Evolutionary conservation across 805 yeast species (phyloP).

Genomic region (Lachancea sp.): DNA sequence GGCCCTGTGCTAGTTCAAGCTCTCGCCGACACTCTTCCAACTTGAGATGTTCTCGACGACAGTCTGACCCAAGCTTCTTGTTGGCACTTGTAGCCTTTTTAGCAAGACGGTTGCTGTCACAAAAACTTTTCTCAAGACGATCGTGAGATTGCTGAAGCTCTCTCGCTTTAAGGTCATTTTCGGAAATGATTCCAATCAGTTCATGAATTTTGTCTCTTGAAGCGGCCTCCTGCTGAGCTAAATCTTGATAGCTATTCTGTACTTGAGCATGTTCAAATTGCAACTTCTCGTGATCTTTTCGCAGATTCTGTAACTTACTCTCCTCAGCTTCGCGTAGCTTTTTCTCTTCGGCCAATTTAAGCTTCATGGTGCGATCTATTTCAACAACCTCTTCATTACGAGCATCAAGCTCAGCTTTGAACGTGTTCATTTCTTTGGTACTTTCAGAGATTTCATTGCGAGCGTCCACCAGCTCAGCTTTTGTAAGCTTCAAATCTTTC

Average conservation of each 20-base stretch:
- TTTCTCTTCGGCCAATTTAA: background rate
- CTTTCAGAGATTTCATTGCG: constrained; percentile 3
- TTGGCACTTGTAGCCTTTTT: constrained; percentile 14
- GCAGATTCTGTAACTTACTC: background rate
- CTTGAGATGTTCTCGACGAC: constrained; percentile 23
- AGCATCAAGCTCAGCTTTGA: constrained; percentile 3
- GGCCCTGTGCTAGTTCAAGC: constrained; percentile 11
- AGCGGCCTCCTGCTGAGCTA: constrained; percentile 12
- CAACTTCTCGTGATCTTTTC: background rate
- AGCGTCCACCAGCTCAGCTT: background rate
- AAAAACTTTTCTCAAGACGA: background rate
- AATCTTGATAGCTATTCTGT: background rate
- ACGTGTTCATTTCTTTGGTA: background rate
- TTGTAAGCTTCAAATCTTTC: constrained; percentile 3
- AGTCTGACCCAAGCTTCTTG: constrained; percentile 16
- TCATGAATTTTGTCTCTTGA: constrained; percentile 4
- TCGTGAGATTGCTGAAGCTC: constrained; percentile 1
- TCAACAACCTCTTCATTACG: background rate
- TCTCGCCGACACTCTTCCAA: constrained; percentile 21
- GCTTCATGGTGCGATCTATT: background rate
- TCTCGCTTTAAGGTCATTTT: constrained; percentile 1
- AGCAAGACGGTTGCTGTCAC: background rate
- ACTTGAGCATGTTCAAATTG: background rate
- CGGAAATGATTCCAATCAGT: constrained; percentile 3
- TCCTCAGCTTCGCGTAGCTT: background rate